phyloP scores from a whole-genome alignment of 805 yeast genomes.

The Isabelozyma pseudorhagii region DNA sequence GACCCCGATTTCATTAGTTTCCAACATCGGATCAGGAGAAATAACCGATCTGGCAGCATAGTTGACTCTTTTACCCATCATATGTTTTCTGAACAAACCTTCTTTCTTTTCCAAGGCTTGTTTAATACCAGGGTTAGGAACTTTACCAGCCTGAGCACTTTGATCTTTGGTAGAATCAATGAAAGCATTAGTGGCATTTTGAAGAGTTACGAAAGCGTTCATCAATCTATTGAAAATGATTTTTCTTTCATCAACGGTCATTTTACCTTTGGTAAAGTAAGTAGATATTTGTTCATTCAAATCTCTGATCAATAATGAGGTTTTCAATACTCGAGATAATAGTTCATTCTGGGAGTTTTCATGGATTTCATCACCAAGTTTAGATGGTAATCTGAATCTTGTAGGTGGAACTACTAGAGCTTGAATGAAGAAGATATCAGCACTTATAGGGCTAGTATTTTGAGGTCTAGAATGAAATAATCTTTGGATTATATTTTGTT shows the following conservation, averaged over 20 bases:
- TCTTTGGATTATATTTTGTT: constrained; percentile 62
- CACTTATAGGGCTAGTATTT: constrained; percentile 42
- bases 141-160: constrained; percentile 60
- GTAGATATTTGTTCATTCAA: constrained; percentile 78
- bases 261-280: constrained; percentile 39
- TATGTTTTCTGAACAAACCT: constrained; percentile 95
- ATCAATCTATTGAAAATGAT: constrained; percentile 81
- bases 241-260: constrained; percentile 62
- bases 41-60: constrained; percentile 98
- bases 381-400: constrained; percentile 93
- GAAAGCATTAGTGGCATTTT: constrained; percentile 91
- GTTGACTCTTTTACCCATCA: constrained; percentile 99
- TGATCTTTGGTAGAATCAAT: constrained; percentile 90
- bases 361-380: constrained; percentile 93
- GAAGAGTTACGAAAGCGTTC: constrained; percentile 93
- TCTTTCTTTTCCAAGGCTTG: constrained; percentile 98
- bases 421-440: constrained; percentile 89
- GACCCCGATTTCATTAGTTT: constrained; percentile 96
- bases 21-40: constrained; percentile 97
- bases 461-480: constrained; percentile 82
- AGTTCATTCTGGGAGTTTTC: constrained; percentile 92
- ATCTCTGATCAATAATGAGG: constrained; percentile 81
- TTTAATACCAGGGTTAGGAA: constrained; percentile 91
- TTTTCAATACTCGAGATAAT: constrained; percentile 72
- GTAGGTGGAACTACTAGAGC: constrained; percentile 94